Conservation (phyloP, 495 filamentous ascomycete species). For the Apodospora peruviana region DNA sequence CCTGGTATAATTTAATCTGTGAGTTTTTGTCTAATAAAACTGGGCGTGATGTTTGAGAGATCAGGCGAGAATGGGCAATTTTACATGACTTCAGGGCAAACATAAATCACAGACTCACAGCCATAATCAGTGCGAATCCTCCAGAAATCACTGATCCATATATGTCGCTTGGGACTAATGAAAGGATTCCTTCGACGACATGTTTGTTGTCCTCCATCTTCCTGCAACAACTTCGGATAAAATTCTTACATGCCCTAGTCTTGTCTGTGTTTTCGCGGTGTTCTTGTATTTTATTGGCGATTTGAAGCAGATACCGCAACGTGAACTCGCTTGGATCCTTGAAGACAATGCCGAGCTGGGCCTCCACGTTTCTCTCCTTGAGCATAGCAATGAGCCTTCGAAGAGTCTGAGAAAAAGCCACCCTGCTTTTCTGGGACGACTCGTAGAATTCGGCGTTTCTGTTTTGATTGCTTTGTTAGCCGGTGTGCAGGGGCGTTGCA, state of each 20-base stretch:
- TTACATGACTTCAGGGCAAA: background rate
- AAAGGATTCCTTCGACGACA: slow-evolving; percentile 4
- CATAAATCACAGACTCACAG: slow-evolving; percentile 1
- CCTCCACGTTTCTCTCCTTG: slow-evolving; percentile 5
- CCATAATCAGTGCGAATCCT: slow-evolving; percentile 12
- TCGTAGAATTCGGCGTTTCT: background rate
- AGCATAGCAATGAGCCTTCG: slow-evolving; percentile 1
- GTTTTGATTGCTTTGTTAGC: background rate
- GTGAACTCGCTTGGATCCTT: slow-evolving; percentile 10
- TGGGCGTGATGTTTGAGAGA: background rate
- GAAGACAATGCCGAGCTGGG: slow-evolving; percentile 9
- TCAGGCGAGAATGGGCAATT: background rate
- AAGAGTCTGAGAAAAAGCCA: slow-evolving; percentile 7
- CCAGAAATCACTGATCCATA: slow-evolving; percentile 17
- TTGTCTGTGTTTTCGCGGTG: background rate
- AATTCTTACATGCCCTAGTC: slow-evolving; percentile 7
- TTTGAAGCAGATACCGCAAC: slow-evolving; percentile 8
- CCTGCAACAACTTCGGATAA: slow-evolving; percentile 9
- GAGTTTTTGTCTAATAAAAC: background rate
- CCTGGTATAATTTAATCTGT: background rate
- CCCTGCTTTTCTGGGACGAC: slow-evolving; percentile 5
- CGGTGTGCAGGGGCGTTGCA: background rate
- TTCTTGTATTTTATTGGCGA: slow-evolving; percentile 6
- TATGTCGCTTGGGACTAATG: slow-evolving; percentile 10
- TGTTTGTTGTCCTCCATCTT: slow-evolving; percentile 2